A percentile compares a stretch with the other conserved stretches of the same genome.
Conservation (phyloP, 2,329 filamentous ascomycete species). For the Diaporthe velutina region DNA sequence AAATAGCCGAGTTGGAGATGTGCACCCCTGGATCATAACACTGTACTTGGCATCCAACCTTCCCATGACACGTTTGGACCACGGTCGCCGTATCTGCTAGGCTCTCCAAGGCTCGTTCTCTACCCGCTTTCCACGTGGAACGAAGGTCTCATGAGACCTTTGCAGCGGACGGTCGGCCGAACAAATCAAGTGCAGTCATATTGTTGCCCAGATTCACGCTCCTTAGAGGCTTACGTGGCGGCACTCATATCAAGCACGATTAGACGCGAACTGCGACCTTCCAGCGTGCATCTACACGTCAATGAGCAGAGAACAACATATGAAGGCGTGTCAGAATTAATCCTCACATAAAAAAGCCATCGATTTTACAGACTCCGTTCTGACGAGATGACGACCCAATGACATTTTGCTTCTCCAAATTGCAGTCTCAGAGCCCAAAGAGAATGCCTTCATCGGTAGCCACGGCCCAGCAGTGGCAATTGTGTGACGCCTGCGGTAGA, state of each 20-base stretch:
- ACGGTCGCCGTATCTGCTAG: background rate
- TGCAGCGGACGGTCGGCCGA: background rate
- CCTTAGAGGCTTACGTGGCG: background rate
- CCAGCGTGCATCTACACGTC: conserved; percentile 2
- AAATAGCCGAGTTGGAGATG: conserved; percentile 54
- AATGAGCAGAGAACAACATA: background rate
- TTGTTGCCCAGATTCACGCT: background rate
- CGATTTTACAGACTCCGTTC: conserved; percentile 4
- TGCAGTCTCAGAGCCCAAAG: conserved; percentile 27
- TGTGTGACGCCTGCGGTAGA: conserved; percentile 18
- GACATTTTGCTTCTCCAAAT: conserved; percentile 16
- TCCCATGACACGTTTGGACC: background rate
- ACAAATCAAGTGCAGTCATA: background rate
- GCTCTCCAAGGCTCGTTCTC: background rate
- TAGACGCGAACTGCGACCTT: background rate
- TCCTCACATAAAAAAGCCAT: conserved; percentile 23
- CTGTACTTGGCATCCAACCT: background rate
- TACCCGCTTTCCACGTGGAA: conserved; percentile 25
- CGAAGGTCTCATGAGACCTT: background rate
- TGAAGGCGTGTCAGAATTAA: background rate
- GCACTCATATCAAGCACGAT: background rate
- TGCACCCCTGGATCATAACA: background rate
- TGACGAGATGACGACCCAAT: conserved; percentile 18
- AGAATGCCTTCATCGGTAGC: conserved; percentile 21
- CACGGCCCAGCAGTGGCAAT: background rate